phyloP scores from a whole-genome alignment of 73 alveolate species.

The Tetrahymena elliotti region DNA sequence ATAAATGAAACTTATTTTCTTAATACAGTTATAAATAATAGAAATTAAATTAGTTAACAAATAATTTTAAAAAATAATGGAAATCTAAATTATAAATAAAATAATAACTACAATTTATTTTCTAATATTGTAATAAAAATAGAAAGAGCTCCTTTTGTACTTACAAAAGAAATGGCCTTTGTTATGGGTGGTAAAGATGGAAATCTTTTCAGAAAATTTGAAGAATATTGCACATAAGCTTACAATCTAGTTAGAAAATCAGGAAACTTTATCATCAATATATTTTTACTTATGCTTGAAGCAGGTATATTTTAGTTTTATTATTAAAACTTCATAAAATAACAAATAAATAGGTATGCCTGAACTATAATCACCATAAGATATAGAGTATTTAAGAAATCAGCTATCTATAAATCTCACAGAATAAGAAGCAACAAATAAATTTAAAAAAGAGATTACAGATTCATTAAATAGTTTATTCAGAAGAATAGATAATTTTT shows the following conservation, averaged over 20 bases:
- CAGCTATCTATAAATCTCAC: slow-evolving; percentile 31
- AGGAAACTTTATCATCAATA: slow-evolving; percentile 62
- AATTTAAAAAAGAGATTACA: slow-evolving; percentile 55
- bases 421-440: slow-evolving; percentile 63
- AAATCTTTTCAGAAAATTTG: slow-evolving; percentile 52
- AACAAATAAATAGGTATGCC: slow-evolving; percentile 40
- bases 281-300: slow-evolving; percentile 78
- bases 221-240: slow-evolving; percentile 68
- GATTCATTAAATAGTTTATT: slow-evolving; percentile 40
- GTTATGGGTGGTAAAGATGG: slow-evolving; percentile 83
- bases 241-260: slow-evolving; percentile 77
- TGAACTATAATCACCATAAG: slow-evolving; percentile 70
- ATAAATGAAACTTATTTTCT: too few relatives aligned
- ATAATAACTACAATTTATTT: too few relatives aligned
- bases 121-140: neutral
- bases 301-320: slow-evolving; percentile 45
- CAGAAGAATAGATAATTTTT: slow-evolving; percentile 59
- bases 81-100: too few relatives aligned
- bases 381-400: slow-evolving; percentile 55
- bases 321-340: neutral
- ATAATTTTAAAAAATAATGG: too few relatives aligned
- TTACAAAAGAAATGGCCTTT: slow-evolving; percentile 70
- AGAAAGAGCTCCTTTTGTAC: slow-evolving; percentile 67
- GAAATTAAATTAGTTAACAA: too few relatives aligned
- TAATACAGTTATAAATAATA: too few relatives aligned